A percentile compares a stretch with the other conserved stretches of the same genome.
Evolutionary conservation across 2,329 filamentous ascomycete species (phyloP).

Genomic region (Calcarisporium arbuscula): DNA sequence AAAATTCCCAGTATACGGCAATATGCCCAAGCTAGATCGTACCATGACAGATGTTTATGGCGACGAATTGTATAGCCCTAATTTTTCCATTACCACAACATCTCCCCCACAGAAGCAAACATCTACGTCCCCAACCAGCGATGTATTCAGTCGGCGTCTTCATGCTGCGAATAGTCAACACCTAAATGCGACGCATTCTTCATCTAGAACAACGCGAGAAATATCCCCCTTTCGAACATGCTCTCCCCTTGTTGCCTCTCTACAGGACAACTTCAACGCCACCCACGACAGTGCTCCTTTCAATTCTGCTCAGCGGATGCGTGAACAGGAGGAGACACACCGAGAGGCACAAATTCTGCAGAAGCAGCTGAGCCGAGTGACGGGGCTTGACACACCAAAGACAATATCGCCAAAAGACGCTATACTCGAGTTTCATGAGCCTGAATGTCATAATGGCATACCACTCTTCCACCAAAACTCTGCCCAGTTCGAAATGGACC

Average conservation of each 20-base stretch:
- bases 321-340: slow-evolving; percentile 55
- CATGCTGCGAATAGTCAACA: slow-evolving; percentile 74
- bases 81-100: slow-evolving; percentile 52
- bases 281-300: slow-evolving; percentile 25
- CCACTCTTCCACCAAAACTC: slow-evolving; percentile 66
- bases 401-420: slow-evolving; percentile 96
- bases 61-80: slow-evolving; percentile 78
- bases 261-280: slow-evolving; percentile 35
- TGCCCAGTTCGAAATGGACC: slow-evolving; percentile 35
- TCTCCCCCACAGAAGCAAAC: slow-evolving; percentile 43
- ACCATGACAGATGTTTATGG: slow-evolving; percentile 81
- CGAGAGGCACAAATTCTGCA: slow-evolving; percentile 46
- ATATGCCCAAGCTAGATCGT: slow-evolving; percentile 70
- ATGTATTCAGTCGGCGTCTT: slow-evolving; percentile 68
- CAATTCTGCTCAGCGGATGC: slow-evolving; percentile 50
- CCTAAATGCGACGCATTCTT: slow-evolving; percentile 48
- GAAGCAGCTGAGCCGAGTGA: slow-evolving; percentile 31
- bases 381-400: slow-evolving; percentile 53
- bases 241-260: slow-evolving; percentile 66
- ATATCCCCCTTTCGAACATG: slow-evolving; percentile 38
- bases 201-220: slow-evolving; percentile 41
- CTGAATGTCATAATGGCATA: slow-evolving; percentile 62
- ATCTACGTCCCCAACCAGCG: slow-evolving; percentile 42
- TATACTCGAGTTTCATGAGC: slow-evolving; percentile 74
- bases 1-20: slow-evolving; percentile 34